phyloP scores from a whole-genome alignment of 73 alveolate genomes.

The Uronychia binucleata region DNA sequence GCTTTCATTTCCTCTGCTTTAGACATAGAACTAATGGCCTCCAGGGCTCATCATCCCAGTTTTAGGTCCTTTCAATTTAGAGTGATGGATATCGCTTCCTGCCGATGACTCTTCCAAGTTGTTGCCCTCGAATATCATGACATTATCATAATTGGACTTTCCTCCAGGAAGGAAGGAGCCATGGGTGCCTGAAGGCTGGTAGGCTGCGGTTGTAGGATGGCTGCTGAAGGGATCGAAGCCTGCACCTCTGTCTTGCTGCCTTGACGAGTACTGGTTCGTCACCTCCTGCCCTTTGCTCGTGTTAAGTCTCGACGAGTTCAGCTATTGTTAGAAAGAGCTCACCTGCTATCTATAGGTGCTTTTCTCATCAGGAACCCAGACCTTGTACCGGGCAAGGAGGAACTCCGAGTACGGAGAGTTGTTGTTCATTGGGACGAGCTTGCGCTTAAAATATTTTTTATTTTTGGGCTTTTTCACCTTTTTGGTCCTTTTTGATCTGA shows the following conservation, averaged over 20 bases:
- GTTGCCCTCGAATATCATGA: neutral
- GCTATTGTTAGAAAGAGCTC: neutral
- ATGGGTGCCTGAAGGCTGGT: neutral
- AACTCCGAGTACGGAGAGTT: neutral
- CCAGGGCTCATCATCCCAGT: too few relatives aligned
- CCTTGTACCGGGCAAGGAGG: neutral
- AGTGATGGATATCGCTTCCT: too few relatives aligned
- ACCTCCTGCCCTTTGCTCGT: neutral
- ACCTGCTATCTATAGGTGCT: neutral
- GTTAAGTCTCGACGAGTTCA: neutral
- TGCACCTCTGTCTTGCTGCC: neutral
- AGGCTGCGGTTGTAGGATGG: neutral
- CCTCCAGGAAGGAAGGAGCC: neutral
- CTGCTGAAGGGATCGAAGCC: neutral
- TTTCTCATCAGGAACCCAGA: neutral
- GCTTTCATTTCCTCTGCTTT: too few relatives aligned
- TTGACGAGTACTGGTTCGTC: neutral
- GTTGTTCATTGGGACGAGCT: neutral
- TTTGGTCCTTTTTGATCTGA: neutral
- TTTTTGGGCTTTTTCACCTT: neutral
- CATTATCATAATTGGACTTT: neutral
- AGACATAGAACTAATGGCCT: too few relatives aligned
- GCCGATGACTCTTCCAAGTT: neutral
- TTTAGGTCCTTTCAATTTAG: too few relatives aligned
- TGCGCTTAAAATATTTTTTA: neutral